Evolutionary conservation across 2,329 filamentous ascomycete genomes (phyloP).

Genomic region (Fusarium avenaceum): DNA sequence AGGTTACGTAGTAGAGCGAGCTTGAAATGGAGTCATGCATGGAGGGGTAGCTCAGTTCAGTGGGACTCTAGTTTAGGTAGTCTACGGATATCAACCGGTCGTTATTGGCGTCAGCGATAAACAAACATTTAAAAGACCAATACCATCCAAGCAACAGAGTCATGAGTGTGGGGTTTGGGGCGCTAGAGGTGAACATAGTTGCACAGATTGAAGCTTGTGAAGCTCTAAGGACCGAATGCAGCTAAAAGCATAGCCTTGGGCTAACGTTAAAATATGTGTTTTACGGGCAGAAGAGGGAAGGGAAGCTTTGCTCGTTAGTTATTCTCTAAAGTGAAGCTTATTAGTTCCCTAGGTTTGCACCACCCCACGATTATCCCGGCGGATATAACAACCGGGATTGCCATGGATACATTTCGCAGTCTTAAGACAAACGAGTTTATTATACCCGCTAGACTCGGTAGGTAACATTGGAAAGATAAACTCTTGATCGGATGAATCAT

Average conservation of each 20-base stretch:
- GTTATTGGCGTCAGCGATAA: neutral
- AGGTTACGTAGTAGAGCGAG: slow-evolving; percentile 10
- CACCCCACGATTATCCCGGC: slow-evolving; percentile 8
- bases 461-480: neutral
- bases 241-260: slow-evolving; percentile 8
- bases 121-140: slow-evolving; percentile 14
- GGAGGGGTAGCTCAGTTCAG: slow-evolving; percentile 33
- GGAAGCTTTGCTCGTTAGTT: slow-evolving; percentile 9
- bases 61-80: slow-evolving; percentile 15
- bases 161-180: slow-evolving; percentile 21
- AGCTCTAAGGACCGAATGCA: slow-evolving; percentile 8
- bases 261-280: neutral
- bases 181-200: slow-evolving; percentile 13
- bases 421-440: neutral
- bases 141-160: slow-evolving; percentile 12
- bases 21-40: slow-evolving; percentile 7
- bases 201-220: slow-evolving; percentile 2
- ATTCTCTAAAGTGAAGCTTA: neutral
- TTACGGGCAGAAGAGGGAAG: slow-evolving; percentile 5
- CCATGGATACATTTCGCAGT: neutral
- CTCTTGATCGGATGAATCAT: slow-evolving; percentile 11
- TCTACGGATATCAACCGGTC: no score
- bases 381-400: neutral
- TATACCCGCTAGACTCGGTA: no score
- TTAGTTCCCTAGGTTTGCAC: neutral